Evolutionary conservation across 1,284 basidiomycete genomes (phyloP), one percentile per base, ranked within the genome.

Genomic region (Bjerkandera adusta): DNA sequence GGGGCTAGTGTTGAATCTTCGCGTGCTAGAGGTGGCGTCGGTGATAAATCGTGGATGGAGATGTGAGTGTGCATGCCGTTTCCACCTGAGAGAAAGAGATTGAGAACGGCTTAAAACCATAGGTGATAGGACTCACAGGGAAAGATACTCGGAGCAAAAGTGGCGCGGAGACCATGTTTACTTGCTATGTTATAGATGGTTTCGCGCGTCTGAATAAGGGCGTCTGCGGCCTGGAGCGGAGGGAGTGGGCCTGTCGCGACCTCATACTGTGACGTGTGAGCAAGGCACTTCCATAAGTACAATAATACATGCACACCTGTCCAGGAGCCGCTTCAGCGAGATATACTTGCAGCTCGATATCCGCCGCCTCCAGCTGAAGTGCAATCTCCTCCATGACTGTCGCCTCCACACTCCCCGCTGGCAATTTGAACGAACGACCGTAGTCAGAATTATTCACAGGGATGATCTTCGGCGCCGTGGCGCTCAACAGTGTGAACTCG

Each of bases 301-400:
- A 33, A 10, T 15, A 36, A 11, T 16, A 27, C 12, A 37, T 2
- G 49, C 66, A 18, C 50, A 77, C 76, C 68, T 89, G 85, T 21
- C 87, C 84, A 3, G 83, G 81, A 2, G 83, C 83, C 22, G 74
- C 79, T 63, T 89, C 86, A 1, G 77, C 66, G 50, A 71, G 69
- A 47, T 67, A 69, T 63, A 69, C 67, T 50, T 69, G 60, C 26
- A 71, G 54, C 52, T 70, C 68, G 22, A 73, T 63, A 4, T 65
- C 66, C 1, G 61, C 61, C 0, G 43, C 53, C 30, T 62, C 45
- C 11, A 73, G 49, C 24, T 50, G 54, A 7, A 63, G 53, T 7
- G 66, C 67, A 29, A 71, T 70, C 50, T 70, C 68, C 46, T 70
- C 61, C n/a, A 71, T 53, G n/a, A 66, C 63, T 10, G 24, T 36